These are phyloP conservation scores for Brettanomyces anomalus DNA, from an alignment of 805 yeast genomes.

Conservation along the genomic window DNA sequence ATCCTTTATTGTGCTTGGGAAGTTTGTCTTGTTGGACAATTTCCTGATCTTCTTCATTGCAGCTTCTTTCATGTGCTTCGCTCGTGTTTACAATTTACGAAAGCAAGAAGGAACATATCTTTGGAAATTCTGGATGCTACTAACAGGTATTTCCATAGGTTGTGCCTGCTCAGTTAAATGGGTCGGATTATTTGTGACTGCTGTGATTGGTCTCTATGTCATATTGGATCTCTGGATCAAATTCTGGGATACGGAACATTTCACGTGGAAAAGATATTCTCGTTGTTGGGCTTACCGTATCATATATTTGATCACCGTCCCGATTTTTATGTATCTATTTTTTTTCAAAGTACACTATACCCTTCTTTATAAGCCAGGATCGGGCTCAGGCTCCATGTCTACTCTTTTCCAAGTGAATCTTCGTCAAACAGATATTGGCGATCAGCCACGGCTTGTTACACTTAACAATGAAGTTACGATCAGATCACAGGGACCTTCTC, in stretches of 20 bases:
- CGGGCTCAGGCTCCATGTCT: slow-evolving; percentile 88
- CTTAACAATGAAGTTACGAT: slow-evolving; percentile 55
- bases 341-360: slow-evolving; percentile 73
- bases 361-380: slow-evolving; percentile 61
- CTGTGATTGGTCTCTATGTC: slow-evolving; percentile 85
- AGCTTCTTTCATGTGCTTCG: slow-evolving; percentile 53
- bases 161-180: slow-evolving; percentile 80
- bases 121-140: slow-evolving; percentile 47
- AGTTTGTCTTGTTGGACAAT: slow-evolving; percentile 69
- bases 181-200: slow-evolving; percentile 81
- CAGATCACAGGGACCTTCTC: slow-evolving; percentile 63
- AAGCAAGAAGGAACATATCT: slow-evolving; percentile 27
- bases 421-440: slow-evolving; percentile 51
- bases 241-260: slow-evolving; percentile 57
- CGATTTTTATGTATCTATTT: slow-evolving; percentile 51
- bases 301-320: slow-evolving; percentile 54
- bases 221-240: slow-evolving; percentile 83
- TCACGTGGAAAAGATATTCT: slow-evolving; percentile 41
- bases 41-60: slow-evolving; percentile 71
- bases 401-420: slow-evolving; percentile 86
- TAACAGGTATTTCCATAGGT: slow-evolving; percentile 64
- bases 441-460: slow-evolving; percentile 61
- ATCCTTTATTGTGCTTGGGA: slow-evolving; percentile 60
- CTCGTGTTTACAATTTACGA: slow-evolving; percentile 43
- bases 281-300: slow-evolving; percentile 63